Percentiles rank a stretch among this genome's conserved stretches.
phyloP scores from a whole-genome alignment of 1,284 basidiomycete species.

The Coriolopsis trogii region DNA sequence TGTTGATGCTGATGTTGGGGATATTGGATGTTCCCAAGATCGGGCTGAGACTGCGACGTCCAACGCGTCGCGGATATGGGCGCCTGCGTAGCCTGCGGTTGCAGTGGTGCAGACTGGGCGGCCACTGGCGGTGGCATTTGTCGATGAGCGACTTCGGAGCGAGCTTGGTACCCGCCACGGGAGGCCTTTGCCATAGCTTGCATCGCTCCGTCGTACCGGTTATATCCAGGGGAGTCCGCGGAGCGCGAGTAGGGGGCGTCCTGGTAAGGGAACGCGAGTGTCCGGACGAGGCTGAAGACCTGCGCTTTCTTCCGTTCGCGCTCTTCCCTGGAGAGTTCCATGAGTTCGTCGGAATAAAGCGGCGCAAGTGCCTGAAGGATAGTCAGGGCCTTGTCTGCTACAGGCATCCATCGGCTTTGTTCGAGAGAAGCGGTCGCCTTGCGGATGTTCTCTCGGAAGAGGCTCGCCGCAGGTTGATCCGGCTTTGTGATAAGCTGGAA shows the following conservation, averaged over 20 bases:
- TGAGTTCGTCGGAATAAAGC: slow-evolving; percentile 66
- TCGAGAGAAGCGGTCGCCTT: slow-evolving; percentile 68
- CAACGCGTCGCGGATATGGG: slow-evolving; percentile 32
- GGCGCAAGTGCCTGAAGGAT: slow-evolving; percentile 71
- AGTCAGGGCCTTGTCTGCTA: slow-evolving; percentile 73
- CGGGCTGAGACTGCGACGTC: slow-evolving; percentile 19
- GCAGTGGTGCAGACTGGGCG: not conserved
- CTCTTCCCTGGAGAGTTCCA: slow-evolving; percentile 41
- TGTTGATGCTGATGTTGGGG: slow-evolving; percentile 7
- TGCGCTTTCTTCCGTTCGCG: slow-evolving; percentile 61
- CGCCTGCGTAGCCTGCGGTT: slow-evolving; percentile 24
- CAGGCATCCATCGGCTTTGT: slow-evolving; percentile 57
- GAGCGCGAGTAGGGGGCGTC: slow-evolving; percentile 51
- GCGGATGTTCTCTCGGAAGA: slow-evolving; percentile 73
- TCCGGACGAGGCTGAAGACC: slow-evolving; percentile 66
- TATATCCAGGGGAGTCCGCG: slow-evolving; percentile 27
- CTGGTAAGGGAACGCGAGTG: slow-evolving; percentile 78
- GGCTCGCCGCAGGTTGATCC: slow-evolving; percentile 70
- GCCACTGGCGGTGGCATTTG: slow-evolving; percentile 5
- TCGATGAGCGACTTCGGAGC: not conserved
- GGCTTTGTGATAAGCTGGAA: slow-evolving; percentile 80
- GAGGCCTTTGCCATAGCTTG: slow-evolving; percentile 1
- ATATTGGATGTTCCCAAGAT: slow-evolving; percentile 1
- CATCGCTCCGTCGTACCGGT: slow-evolving; percentile 10
- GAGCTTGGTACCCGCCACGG: slow-evolving; percentile 4